Evolutionary conservation across 2,329 filamentous ascomycete species (phyloP).

Genomic region (Mycosphaerella sp.): DNA sequence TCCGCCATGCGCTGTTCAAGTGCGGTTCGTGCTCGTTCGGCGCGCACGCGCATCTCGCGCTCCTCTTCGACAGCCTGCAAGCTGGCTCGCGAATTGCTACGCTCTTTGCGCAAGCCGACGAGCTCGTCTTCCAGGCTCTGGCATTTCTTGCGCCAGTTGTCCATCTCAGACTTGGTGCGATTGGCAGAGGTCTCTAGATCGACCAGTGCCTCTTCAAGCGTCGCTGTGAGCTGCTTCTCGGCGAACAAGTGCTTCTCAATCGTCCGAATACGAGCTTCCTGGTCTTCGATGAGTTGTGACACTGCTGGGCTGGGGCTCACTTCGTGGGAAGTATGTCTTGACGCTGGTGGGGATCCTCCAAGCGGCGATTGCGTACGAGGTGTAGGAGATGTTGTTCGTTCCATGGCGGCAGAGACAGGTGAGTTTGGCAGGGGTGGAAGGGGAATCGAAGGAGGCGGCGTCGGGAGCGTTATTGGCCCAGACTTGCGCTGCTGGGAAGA

Average conservation of each 20-base stretch:
- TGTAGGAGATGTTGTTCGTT: conserved; percentile 41
- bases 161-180: conserved; percentile 84
- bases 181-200: conserved; percentile 89
- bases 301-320: conserved; percentile 56
- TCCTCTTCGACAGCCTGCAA: conserved; percentile 95
- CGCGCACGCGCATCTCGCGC: conserved; percentile 81
- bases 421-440: conserved; percentile 76
- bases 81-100: conserved; percentile 52
- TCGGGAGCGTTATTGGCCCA: conserved; percentile 78
- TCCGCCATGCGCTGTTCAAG: conserved; percentile 75
- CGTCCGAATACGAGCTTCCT: conserved; percentile 87
- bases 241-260: conserved; percentile 96
- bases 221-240: conserved; percentile 92
- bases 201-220: conserved; percentile 88
- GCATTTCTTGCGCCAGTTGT: conserved; percentile 84
- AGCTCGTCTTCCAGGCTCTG: conserved; percentile 66
- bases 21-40: conserved; percentile 80
- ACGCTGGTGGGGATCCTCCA: conserved; percentile 52
- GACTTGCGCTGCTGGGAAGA: conserved; percentile 77
- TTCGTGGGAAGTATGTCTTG: conserved; percentile 61
- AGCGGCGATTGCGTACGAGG: conserved; percentile 61
- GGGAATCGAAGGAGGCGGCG: conserved; percentile 92
- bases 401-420: conserved; percentile 41
- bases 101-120: conserved; percentile 56
- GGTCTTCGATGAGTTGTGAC: conserved; percentile 82